Percentiles rank a stretch among this genome's conserved stretches.
phyloP scores from a whole-genome alignment of 208 protist genomes.

The Leishmania turanica region DNA sequence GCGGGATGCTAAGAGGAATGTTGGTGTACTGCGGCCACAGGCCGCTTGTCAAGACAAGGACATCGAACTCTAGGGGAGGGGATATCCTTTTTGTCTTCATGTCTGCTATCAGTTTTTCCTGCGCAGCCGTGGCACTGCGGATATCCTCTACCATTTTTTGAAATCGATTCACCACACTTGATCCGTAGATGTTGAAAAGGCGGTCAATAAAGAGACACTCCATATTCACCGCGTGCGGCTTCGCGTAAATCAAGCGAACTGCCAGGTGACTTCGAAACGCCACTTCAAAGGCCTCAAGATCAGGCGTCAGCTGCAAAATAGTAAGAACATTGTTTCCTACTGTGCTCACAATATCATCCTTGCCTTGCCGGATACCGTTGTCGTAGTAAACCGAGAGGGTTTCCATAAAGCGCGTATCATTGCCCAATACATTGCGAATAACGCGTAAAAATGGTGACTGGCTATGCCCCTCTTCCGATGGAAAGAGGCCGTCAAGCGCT shows the following conservation, averaged over 20 bases:
- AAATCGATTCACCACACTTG: conserved; percentile 55
- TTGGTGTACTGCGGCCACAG: conserved; percentile 68
- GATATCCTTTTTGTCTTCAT: conserved; percentile 27
- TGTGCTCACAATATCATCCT: conserved; percentile 16
- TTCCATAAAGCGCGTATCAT: conserved; percentile 46
- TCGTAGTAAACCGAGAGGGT: conserved; percentile 69
- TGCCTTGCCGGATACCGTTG: conserved; percentile 34
- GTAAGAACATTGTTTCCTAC: conserved; percentile 40
- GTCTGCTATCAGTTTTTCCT: conserved; percentile 31
- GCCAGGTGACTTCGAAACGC: conserved; percentile 59
- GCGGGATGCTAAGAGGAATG: conserved; percentile 41
- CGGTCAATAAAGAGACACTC: conserved; percentile 58
- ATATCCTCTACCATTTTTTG: conserved; percentile 77
- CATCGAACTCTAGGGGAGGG: conserved; percentile 60
- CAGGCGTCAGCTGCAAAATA: conserved; percentile 57
- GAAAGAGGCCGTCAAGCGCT: conserved; percentile 23
- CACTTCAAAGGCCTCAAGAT: conserved; percentile 73
- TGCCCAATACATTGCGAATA: conserved; percentile 40
- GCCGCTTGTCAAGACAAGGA: conserved; percentile 63
- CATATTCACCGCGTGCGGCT: conserved; percentile 38
- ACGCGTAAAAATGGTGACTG: conserved; percentile 32
- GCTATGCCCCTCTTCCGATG: conserved; percentile 12
- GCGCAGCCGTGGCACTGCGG: conserved; percentile 23
- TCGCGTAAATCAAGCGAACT: conserved; percentile 57
- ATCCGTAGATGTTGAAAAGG: conserved; percentile 51